These are phyloP conservation scores for Breviolum minutum DNA, from an alignment of 73 alveolate species.

Conservation along the genomic window DNA sequence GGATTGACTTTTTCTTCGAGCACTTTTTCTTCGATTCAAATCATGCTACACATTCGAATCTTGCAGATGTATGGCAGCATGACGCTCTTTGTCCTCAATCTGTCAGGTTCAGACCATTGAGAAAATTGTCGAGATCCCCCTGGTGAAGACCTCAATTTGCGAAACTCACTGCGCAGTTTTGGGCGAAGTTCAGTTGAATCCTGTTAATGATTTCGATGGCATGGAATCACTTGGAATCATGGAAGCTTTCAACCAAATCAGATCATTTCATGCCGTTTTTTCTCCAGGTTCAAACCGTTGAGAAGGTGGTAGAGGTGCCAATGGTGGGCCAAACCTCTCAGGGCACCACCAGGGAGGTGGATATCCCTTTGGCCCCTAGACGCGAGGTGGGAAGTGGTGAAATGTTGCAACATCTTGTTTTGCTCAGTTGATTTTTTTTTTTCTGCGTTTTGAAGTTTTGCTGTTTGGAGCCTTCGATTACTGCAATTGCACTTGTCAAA, in stretches of 20 bases:
- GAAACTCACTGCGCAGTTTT: too few relatives aligned
- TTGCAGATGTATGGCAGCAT: too few relatives aligned
- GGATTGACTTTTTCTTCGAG: neutral
- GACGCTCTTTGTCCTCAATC: neutral
- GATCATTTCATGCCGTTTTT: neutral
- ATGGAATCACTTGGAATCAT: too few relatives aligned
- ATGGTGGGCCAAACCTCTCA: conserved; percentile 69
- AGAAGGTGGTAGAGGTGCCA: conserved; percentile 89
- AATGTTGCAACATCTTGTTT: neutral
- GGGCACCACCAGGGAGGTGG: conserved; percentile 77
- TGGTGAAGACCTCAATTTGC: conserved; percentile 8
- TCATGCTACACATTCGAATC: neutral
- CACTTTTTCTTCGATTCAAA: neutral
- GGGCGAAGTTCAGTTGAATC: too few relatives aligned
- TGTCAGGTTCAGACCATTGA: conserved; percentile 72
- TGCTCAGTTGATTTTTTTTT: neutral
- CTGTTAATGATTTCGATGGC: too few relatives aligned
- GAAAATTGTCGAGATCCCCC: conserved; percentile 69
- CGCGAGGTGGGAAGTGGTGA: conserved; percentile 33
- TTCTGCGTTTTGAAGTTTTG: too few relatives aligned
- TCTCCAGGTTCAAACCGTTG: conserved; percentile 43
- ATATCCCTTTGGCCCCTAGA: conserved; percentile 47
- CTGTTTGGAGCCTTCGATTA: too few relatives aligned
- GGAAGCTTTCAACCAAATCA: neutral
- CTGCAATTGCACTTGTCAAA: too few relatives aligned